Evolutionary conservation across 2,329 filamentous ascomycete genomes (phyloP), one percentile per base, ranked within the genome.

Genomic region (Pseudogymnoascus pannorum): DNA sequence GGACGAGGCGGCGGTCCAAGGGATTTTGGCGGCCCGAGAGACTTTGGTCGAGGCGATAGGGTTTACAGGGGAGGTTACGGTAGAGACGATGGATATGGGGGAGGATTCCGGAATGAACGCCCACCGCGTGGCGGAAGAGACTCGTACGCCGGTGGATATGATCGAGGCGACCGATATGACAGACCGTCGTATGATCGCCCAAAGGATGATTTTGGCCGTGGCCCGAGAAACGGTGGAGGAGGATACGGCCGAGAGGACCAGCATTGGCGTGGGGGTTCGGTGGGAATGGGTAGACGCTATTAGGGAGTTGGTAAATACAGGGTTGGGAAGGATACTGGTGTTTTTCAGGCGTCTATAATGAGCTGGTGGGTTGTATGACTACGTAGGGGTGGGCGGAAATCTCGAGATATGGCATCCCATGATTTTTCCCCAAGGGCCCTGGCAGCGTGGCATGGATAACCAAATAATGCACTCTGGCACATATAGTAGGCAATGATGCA

Each of bases 191-290:
- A 31, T 20, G 48, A 54, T 54, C 48, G 48, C 9, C 48, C 48
- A 5, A 54, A 54, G 48, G 48, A 54, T 33, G 48, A 54, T 33
- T 54, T 31, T 33, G 48, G 48, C 11, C 48, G 48, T 54, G 48
- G 48, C 26, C 48, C 48, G 7, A 54, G 42, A 6, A 11, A 42
- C 38, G 18, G 44, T 22, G 48, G 48, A 20, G 48, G 48, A 31
- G 44, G 44, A 12, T 31, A 54, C 16, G 26, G 48, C 16, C 48
- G 48, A 18, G 48, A 54, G n/a, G 48, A 54, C 9, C 48, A 54
- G 48, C 48, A 54, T 54, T 54, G 48, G 48, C 48, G 48, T 14
- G 48, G 48, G 9, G 48, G 48, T 54, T 54, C 48, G 26, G 26
- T 18, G 14, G 48, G 48, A 18, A 20, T 54, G 48, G 48, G 48